A percentile compares a stretch with the other conserved stretches of the same genome.
Conservation (phyloP, 2,329 filamentous ascomycete genomes). For the Alternaria sp. region DNA sequence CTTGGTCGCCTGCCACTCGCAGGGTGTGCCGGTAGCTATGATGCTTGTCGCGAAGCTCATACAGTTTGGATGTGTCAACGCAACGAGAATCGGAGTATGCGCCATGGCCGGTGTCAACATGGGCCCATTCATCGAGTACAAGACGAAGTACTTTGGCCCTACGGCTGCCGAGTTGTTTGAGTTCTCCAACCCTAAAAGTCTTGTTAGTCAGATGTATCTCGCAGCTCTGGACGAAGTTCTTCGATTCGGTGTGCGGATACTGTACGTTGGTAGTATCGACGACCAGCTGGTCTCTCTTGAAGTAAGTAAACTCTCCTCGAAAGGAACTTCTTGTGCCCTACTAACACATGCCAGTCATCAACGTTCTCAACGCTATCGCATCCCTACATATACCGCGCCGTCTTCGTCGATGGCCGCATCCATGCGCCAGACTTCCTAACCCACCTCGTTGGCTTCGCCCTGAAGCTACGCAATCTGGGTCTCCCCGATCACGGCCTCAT, state of each 20-base stretch:
- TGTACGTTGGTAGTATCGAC: slow-evolving; percentile 93
- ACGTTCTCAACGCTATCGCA: slow-evolving; percentile 85
- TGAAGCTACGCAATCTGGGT: slow-evolving; percentile 93
- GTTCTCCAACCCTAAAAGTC: slow-evolving; percentile 81
- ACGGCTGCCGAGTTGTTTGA: slow-evolving; percentile 95
- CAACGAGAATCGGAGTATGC: slow-evolving; percentile 78
- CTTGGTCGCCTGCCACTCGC: slow-evolving; percentile 90
- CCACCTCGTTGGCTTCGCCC: slow-evolving; percentile 87
- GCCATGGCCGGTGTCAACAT: slow-evolving; percentile 90
- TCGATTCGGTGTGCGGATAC: slow-evolving; percentile 79
- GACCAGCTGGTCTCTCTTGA: slow-evolving; percentile 95
- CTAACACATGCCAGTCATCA: slow-evolving; percentile 69
- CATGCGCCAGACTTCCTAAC: slow-evolving; percentile 94
- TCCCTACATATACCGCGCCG: slow-evolving; percentile 92
- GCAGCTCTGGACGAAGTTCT: slow-evolving; percentile 76
- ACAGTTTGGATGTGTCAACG: slow-evolving; percentile 81
- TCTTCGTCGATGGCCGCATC: slow-evolving; percentile 91
- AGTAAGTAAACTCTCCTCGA: slow-evolving; percentile 53
- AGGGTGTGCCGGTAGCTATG: slow-evolving; percentile 90
- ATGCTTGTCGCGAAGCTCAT: slow-evolving; percentile 94
- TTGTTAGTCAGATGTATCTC: slow-evolving; percentile 82
- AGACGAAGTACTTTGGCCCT: slow-evolving; percentile 85
- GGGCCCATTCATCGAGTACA: slow-evolving; percentile 91
- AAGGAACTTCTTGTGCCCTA: background rate
- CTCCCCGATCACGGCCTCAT: slow-evolving; percentile 92